Conservation (phyloP, 192 early-diverging fungal genomes). For the Coemansia sp. region DNA sequence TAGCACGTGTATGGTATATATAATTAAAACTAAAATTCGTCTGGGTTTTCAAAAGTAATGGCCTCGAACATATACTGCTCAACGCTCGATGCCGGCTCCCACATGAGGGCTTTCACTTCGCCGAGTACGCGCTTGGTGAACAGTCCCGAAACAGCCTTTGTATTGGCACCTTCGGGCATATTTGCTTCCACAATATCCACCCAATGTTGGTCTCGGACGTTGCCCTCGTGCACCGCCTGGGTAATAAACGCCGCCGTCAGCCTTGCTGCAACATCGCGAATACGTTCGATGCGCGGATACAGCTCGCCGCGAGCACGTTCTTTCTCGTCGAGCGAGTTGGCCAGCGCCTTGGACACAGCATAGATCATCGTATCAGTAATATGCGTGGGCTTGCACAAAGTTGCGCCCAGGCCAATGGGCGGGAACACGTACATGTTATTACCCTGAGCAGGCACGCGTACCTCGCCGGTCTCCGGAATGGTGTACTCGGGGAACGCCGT, state of each 20-base stretch:
- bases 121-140: slow-evolving; percentile 40
- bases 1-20: not conserved
- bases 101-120: slow-evolving; percentile 51
- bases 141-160: slow-evolving; percentile 12
- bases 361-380: slow-evolving; percentile 87
- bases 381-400: slow-evolving; percentile 66
- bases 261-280: slow-evolving; percentile 78
- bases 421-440: slow-evolving; percentile 99
- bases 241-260: slow-evolving; percentile 76
- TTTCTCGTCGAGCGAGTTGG: slow-evolving; percentile 67
- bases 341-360: slow-evolving; percentile 71
- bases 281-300: slow-evolving; percentile 80
- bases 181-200: slow-evolving; percentile 17
- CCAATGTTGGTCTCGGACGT: slow-evolving; percentile 42
- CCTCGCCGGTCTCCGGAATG: slow-evolving; percentile 54
- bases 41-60: slow-evolving; percentile 34
- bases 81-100: slow-evolving; percentile 41
- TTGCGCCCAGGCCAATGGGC: slow-evolving; percentile 86
- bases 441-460: slow-evolving; percentile 72
- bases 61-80: slow-evolving; percentile 54
- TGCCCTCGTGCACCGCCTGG: slow-evolving; percentile 60
- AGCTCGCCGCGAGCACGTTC: slow-evolving; percentile 69
- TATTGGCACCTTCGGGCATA: slow-evolving; percentile 9
- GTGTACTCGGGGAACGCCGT: slow-evolving; percentile 85
- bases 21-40: slow-evolving; percentile 24